These are phyloP conservation scores for Pyricularia sp. DNA, from an alignment of 2,329 filamentous ascomycete species.

Conservation along the genomic window DNA sequence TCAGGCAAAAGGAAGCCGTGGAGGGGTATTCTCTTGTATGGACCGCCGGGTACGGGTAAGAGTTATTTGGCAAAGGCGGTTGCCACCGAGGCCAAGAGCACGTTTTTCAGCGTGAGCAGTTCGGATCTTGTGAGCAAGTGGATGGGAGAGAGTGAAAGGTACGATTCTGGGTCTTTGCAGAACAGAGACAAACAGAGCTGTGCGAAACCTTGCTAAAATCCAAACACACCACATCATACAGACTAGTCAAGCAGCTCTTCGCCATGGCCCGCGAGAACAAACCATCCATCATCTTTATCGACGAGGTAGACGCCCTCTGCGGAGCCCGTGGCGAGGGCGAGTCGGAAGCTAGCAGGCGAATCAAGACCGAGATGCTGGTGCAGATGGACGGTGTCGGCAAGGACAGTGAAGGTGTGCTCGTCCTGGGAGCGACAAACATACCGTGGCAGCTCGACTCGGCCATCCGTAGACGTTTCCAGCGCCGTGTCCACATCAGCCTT, in stretches of 20 bases:
- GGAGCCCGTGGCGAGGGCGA: constrained; percentile 89
- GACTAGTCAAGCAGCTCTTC: constrained; percentile 91
- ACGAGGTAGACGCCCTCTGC: constrained; percentile 69
- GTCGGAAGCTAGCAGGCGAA: constrained; percentile 90
- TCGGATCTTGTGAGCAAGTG: constrained; percentile 97
- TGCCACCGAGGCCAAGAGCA: constrained; percentile 95
- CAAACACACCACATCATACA: constrained; percentile 19
- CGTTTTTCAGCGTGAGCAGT: constrained; percentile 96
- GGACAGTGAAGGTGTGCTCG: constrained; percentile 84
- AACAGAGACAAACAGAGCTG: background rate
- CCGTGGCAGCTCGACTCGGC: constrained; percentile 97
- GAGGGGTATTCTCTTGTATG: constrained; percentile 95
- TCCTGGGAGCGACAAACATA: constrained; percentile 94
- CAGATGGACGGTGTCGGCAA: constrained; percentile 99
- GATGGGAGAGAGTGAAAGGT: constrained; percentile 99
- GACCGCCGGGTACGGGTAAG: constrained; percentile 93
- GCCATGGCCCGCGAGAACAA: constrained; percentile 97
- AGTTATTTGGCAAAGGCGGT: constrained; percentile 95
- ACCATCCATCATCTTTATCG: constrained; percentile 61
- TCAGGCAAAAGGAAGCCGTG: constrained; percentile 92
- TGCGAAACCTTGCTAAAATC: too few species aligned
- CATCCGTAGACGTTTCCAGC: constrained; percentile 90
- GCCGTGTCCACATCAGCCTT: constrained; percentile 87
- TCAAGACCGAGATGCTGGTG: constrained; percentile 96
- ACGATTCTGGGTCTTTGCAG: constrained; percentile 15